A percentile compares a stretch with the other conserved stretches of the same genome.
These are phyloP conservation scores for Fusarium compactum DNA, from an alignment of 2,329 filamentous ascomycete species.

Conservation along the genomic window DNA sequence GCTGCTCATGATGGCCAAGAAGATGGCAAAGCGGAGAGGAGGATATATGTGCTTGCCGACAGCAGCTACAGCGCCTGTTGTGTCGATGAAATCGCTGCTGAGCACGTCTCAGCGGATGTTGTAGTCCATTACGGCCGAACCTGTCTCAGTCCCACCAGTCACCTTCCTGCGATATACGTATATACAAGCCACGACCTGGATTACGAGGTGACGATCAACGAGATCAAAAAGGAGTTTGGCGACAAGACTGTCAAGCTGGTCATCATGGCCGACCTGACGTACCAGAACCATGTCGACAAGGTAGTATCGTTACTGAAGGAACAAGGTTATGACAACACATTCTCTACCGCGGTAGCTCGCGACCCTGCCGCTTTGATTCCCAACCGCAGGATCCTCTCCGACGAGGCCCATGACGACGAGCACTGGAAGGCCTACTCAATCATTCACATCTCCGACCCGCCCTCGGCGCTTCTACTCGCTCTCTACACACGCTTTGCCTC, in stretches of 20 bases:
- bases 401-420: constrained; percentile 56
- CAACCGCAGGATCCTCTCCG: constrained; percentile 76
- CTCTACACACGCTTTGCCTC: constrained; percentile 84
- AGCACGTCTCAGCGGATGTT: constrained; percentile 90
- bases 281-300: constrained; percentile 76
- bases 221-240: constrained; percentile 77
- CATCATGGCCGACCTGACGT: constrained; percentile 91
- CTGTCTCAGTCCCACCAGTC: constrained; percentile 89
- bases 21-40: constrained; percentile 29
- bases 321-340: constrained; percentile 76
- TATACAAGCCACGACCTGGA: constrained; percentile 83
- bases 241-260: constrained; percentile 74
- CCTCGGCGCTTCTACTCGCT: constrained; percentile 85
- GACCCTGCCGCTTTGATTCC: constrained; percentile 85
- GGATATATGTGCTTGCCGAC: constrained; percentile 88
- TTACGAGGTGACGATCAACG: constrained; percentile 64
- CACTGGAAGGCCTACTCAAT: constrained; percentile 76
- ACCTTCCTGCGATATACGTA: constrained; percentile 89
- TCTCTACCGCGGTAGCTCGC: constrained; percentile 78
- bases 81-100: constrained; percentile 95
- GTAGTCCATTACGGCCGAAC: constrained; percentile 95
- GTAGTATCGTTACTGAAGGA: constrained; percentile 67
- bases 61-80: constrained; percentile 98
- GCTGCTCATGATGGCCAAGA: constrained; percentile 16
- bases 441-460: constrained; percentile 87